Evolutionary conservation across 2,329 filamentous ascomycete genomes (phyloP), one percentile per base, ranked within the genome.

Genomic region (Cyphellophora europaea): DNA sequence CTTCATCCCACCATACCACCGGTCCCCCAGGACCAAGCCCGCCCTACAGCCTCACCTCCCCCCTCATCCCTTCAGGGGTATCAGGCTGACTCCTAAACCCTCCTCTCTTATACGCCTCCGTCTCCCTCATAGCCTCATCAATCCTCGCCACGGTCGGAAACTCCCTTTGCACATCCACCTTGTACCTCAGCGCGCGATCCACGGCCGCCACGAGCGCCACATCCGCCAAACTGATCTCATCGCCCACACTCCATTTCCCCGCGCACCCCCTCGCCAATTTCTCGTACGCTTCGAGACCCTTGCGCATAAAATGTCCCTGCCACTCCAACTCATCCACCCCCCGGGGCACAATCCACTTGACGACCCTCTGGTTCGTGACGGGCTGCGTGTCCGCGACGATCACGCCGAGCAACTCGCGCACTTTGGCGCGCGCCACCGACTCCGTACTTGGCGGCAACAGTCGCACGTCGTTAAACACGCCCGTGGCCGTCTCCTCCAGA

Each of bases 251-350:
- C 45, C 67, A 79, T 19, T 41, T 57, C 0, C 73, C 72, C 0
- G 68, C 39, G 25, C 37, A 44, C 35, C 47, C 46, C 13, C 40
- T 43, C 0, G 54, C 51, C 1, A 71, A 49, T 6, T 49, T 41
- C 50, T 80, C 74, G 43, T 76, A 78, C 2, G 74, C 74, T 11
- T 48, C 48, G n/a, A 80, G 54, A 0, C 74, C 74, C 5, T 65
- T 59, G 2, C 54, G 52, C 53, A 72, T 71, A 5, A 74, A 53
- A 35, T 66, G 62, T 27, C 55, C 57, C 19, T 68, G 70, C 72
- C 74, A 78, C 3, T 57, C 54, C 15, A 60, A 60, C 1, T 61
- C 57, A 2, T 61, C 62, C 2, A 54, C 58, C 0, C 63, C 66
- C 21, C n/a, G 21, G 0, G 53, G 54, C 3, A 60, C 58, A 2